Percentiles rank a stretch among this genome's conserved stretches.
Conservation (phyloP, 495 filamentous ascomycete species). For the Bacidia gigantensis region DNA sequence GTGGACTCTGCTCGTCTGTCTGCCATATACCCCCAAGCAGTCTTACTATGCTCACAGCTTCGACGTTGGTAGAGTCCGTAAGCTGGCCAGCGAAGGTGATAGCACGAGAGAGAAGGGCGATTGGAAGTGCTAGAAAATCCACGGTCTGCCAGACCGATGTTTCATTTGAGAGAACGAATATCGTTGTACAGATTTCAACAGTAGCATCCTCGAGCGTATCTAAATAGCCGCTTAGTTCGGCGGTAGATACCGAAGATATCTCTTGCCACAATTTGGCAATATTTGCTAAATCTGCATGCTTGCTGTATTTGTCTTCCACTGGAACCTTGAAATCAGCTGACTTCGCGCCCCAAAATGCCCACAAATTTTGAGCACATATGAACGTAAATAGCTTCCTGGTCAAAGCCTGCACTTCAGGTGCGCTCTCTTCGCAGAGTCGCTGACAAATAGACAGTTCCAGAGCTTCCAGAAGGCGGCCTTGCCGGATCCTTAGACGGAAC, state of each 20-base stretch:
- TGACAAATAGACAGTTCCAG: neutral
- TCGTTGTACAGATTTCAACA: neutral
- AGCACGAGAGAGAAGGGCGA: neutral
- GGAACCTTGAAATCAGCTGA: neutral
- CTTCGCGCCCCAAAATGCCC: neutral
- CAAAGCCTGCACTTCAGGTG: neutral
- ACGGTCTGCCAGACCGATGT: neutral
- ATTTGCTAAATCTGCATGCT: neutral
- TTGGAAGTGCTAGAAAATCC: neutral
- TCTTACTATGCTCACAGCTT: neutral
- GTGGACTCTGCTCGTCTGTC: neutral
- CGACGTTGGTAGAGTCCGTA: neutral
- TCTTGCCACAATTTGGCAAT: neutral
- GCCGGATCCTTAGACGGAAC: neutral
- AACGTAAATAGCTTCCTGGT: neutral
- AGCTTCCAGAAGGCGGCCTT: neutral
- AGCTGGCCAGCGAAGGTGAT: neutral
- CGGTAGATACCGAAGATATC: neutral
- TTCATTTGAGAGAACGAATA: neutral
- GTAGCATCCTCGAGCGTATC: neutral
- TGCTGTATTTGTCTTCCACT: neutral
- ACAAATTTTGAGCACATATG: neutral
- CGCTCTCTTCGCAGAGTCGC: neutral
- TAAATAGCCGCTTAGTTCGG: neutral
- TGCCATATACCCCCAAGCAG: neutral